Conservation (phyloP, 345 rosid genomes). For the Pelargonium nanum region DNA sequence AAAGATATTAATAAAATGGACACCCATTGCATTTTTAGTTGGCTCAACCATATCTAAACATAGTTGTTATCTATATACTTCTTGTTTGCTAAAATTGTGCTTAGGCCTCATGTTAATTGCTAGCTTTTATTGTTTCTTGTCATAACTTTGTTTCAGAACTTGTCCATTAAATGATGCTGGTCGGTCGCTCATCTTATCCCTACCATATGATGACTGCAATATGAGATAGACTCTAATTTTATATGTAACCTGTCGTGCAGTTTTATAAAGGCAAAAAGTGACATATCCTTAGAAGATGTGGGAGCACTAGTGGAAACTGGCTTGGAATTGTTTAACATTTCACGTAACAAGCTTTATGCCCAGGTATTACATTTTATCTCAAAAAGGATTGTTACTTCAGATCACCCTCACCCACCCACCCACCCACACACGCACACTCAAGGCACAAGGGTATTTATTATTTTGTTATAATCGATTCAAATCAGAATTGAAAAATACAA, state of each 20-base stretch:
- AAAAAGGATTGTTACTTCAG: conserved; percentile 1
- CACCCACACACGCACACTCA: too few species aligned
- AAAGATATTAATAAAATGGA: too few species aligned
- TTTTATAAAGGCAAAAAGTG: conserved; percentile 86
- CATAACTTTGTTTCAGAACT: background rate
- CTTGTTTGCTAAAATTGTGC: background rate
- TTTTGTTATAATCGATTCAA: too few species aligned
- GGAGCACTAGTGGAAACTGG: conserved; percentile 55
- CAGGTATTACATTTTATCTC: conserved; percentile 43
- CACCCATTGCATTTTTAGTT: too few species aligned
- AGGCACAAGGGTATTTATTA: too few species aligned
- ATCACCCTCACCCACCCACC: background rate
- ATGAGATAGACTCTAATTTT: conserved; percentile 3
- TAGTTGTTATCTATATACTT: background rate
- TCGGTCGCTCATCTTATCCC: background rate
- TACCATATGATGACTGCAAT: background rate
- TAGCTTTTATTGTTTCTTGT: background rate
- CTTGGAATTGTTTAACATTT: conserved; percentile 53
- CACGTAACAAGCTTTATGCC: conserved; percentile 65
- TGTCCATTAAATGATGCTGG: background rate
- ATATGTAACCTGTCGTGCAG: conserved; percentile 28
- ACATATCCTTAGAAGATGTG: conserved; percentile 66
- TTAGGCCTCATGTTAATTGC: background rate
- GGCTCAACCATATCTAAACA: background rate
- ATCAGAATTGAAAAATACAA: too few species aligned